Conservation (phyloP, 257 asterid genomes). For the Plantago ovata region DNA sequence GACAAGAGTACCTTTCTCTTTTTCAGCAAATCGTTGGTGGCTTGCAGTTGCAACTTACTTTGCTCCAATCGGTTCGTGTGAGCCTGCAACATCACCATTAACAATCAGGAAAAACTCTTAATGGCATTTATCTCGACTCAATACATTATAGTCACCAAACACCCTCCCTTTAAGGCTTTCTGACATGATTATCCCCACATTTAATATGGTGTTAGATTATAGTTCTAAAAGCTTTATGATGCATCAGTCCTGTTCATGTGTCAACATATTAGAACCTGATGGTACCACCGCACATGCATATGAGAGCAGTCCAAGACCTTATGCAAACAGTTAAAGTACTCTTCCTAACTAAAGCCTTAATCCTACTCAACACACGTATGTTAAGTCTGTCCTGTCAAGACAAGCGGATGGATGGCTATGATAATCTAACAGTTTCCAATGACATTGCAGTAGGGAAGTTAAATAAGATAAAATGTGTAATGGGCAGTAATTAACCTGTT, state of each 20-base stretch:
- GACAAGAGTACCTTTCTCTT: slow-evolving; percentile 31
- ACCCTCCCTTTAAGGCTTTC: too few species aligned
- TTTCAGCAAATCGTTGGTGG: slow-evolving; percentile 27
- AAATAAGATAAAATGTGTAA: background rate
- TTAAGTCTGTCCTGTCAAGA: too few species aligned
- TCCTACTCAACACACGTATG: too few species aligned
- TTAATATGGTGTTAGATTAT: too few species aligned
- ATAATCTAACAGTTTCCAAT: background rate
- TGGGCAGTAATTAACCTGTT: slow-evolving; percentile 46
- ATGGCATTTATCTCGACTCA: background rate
- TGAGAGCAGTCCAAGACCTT: too few species aligned
- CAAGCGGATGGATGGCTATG: background rate
- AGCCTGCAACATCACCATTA: slow-evolving; percentile 25
- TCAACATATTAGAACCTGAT: too few species aligned
- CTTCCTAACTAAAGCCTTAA: too few species aligned
- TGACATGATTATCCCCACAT: too few species aligned
- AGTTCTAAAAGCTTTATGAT: too few species aligned
- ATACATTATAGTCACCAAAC: background rate
- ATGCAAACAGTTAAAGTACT: too few species aligned
- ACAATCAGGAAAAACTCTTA: background rate
- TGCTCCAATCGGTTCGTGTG: slow-evolving; percentile 36
- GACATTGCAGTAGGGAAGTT: background rate
- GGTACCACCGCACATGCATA: too few species aligned
- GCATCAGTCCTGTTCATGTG: too few species aligned
- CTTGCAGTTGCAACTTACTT: slow-evolving; percentile 22